A percentile compares a stretch with the other conserved stretches of the same genome.
Evolutionary conservation across 495 filamentous ascomycete genomes (phyloP).

Genomic region (Parachaetomium inaequale): DNA sequence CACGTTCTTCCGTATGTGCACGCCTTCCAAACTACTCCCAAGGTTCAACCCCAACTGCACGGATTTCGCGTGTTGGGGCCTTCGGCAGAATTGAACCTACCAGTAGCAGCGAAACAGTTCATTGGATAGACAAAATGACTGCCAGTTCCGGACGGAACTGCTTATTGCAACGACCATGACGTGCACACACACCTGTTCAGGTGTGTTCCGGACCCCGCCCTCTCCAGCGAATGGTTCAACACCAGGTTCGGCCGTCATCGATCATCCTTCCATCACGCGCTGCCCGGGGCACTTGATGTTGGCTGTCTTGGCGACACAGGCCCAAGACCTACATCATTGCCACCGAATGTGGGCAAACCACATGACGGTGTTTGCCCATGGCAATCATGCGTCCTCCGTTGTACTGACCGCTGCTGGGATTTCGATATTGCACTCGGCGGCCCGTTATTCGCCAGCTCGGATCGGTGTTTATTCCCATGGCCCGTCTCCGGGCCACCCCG

Average conservation of each 20-base stretch:
- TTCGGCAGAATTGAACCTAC: too few species aligned
- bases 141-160: neutral
- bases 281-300: too few species aligned
- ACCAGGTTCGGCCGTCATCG: neutral
- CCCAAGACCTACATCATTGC: neutral
- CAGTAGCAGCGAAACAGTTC: too few species aligned
- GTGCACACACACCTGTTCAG: neutral
- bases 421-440: neutral
- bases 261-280: neutral
- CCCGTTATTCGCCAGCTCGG: neutral
- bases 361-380: neutral
- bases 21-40: too few species aligned
- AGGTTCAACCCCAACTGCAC: too few species aligned
- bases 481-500: constrained; percentile 2
- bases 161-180: neutral
- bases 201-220: neutral
- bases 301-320: neutral
- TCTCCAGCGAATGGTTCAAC: neutral
- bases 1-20: too few species aligned
- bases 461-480: neutral
- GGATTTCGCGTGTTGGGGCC: too few species aligned
- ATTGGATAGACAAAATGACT: neutral
- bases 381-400: neutral
- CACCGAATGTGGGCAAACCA: neutral
- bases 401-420: neutral